These are phyloP conservation scores for Isatis tinctoria DNA, from an alignment of 345 rosid genomes.

Conservation along the genomic window DNA sequence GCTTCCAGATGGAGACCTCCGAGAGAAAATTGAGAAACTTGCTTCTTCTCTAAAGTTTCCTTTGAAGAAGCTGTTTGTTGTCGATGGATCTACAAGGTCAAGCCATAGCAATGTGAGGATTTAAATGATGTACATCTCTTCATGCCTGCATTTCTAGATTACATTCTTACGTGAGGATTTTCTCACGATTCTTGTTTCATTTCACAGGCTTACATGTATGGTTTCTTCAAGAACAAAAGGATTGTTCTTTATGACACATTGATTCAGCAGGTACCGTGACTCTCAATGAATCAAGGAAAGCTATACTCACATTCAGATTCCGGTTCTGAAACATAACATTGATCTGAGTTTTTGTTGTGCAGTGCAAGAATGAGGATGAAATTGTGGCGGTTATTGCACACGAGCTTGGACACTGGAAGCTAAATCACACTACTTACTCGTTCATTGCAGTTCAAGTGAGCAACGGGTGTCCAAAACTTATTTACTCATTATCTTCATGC, in stretches of 20 bases:
- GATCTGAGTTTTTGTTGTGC: constrained; percentile 18
- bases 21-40: constrained; percentile 79
- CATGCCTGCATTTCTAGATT: neutral
- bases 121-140: neutral
- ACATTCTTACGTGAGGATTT: neutral
- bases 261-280: constrained; percentile 80
- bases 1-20: constrained; percentile 94
- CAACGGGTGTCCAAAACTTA: neutral
- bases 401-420: constrained; percentile 99
- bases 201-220: constrained; percentile 97
- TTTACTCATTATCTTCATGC: neutral
- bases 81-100: constrained; percentile 99
- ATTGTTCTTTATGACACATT: constrained; percentile 95
- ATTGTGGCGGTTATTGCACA: constrained; percentile 97
- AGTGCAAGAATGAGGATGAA: constrained; percentile 93
- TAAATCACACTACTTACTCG: constrained; percentile 88
- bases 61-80: constrained; percentile 88
- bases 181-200: constrained; percentile 7
- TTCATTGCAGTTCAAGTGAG: constrained; percentile 90
- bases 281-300: neutral
- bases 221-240: constrained; percentile 97
- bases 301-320: neutral
- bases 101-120: constrained; percentile 98
- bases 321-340: neutral
- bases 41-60: constrained; percentile 89